These are phyloP conservation scores for Cephalotrichum gorgonifer DNA, from an alignment of 2,329 filamentous ascomycete species.

Conservation along the genomic window DNA sequence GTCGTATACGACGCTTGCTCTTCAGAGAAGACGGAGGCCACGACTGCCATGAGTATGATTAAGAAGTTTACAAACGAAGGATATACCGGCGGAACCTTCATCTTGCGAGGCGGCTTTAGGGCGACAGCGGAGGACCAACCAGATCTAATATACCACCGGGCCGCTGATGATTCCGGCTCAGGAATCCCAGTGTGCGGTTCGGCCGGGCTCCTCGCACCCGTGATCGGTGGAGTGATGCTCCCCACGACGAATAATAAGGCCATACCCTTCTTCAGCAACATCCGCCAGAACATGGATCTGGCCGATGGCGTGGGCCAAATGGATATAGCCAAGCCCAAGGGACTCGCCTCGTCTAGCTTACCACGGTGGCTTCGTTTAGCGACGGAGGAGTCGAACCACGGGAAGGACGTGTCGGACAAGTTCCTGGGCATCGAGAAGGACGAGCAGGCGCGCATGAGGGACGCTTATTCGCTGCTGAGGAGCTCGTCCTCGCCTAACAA, in stretches of 20 bases:
- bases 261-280: slow-evolving; percentile 82
- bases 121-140: slow-evolving; percentile 62
- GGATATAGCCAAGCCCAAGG: slow-evolving; percentile 37
- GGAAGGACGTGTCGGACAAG: slow-evolving; percentile 69
- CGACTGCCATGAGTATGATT: slow-evolving; percentile 72
- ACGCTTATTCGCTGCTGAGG: slow-evolving; percentile 49
- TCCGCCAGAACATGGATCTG: slow-evolving; percentile 92
- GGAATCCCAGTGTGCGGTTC: slow-evolving; percentile 32
- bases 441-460: slow-evolving; percentile 88
- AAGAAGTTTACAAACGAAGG: slow-evolving; percentile 87
- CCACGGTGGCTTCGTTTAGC: slow-evolving; percentile 71
- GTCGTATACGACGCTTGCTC: slow-evolving; percentile 81
- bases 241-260: slow-evolving; percentile 57
- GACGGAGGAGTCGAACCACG: slow-evolving; percentile 56
- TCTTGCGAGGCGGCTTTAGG: slow-evolving; percentile 74
- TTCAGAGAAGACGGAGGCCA: slow-evolving; percentile 67
- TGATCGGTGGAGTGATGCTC: slow-evolving; percentile 83
- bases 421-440: slow-evolving; percentile 76
- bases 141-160: slow-evolving; percentile 45
- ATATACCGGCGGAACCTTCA: slow-evolving; percentile 61
- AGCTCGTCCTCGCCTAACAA: slow-evolving; percentile 18
- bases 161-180: slow-evolving; percentile 28
- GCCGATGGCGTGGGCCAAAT: slow-evolving; percentile 86
- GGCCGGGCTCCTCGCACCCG: slow-evolving; percentile 42
- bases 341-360: slow-evolving; percentile 40